phyloP scores from a whole-genome alignment of 495 filamentous ascomycete species.

The Annulohypoxylon moriforme region DNA sequence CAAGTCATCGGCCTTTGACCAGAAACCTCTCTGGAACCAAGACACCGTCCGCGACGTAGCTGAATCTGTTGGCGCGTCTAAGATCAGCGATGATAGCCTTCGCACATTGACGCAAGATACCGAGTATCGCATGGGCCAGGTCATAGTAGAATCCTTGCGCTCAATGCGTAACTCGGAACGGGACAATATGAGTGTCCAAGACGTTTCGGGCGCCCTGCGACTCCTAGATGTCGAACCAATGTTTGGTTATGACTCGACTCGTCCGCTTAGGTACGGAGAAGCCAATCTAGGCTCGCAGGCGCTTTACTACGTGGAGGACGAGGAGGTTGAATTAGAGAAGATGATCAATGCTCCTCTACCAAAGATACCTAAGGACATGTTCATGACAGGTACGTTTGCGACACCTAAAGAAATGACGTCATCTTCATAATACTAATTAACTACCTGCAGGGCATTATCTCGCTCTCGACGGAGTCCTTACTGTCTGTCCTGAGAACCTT shows the following conservation, averaged over 20 bases:
- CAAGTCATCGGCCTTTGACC: conserved; percentile 30
- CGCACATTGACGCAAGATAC: conserved; percentile 90
- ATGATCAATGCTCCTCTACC: conserved; percentile 95
- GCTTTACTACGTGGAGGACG: conserved; percentile 96
- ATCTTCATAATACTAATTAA: conserved; percentile 27
- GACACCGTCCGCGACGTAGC: conserved; percentile 96
- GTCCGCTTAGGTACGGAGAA: conserved; percentile 90
- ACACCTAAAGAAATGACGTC: neutral
- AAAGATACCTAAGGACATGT: conserved; percentile 92
- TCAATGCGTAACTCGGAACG: conserved; percentile 92
- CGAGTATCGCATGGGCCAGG: conserved; percentile 91
- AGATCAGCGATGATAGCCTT: conserved; percentile 81
- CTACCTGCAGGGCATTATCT: conserved; percentile 83
- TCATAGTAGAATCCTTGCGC: conserved; percentile 91
- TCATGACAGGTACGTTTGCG: conserved; percentile 77
- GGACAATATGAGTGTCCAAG: conserved; percentile 83
- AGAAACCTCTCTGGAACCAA: conserved; percentile 82
- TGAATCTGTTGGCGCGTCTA: conserved; percentile 88
- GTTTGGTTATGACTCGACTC: conserved; percentile 91
- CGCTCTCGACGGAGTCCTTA: conserved; percentile 94
- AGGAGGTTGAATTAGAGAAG: conserved; percentile 98
- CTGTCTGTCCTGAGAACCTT: conserved; percentile 94
- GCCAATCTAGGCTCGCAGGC: conserved; percentile 93
- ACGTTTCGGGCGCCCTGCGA: conserved; percentile 82
- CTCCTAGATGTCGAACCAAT: conserved; percentile 93